Conservation (phyloP, 257 asterid genomes). For the Paulownia fortunei region DNA sequence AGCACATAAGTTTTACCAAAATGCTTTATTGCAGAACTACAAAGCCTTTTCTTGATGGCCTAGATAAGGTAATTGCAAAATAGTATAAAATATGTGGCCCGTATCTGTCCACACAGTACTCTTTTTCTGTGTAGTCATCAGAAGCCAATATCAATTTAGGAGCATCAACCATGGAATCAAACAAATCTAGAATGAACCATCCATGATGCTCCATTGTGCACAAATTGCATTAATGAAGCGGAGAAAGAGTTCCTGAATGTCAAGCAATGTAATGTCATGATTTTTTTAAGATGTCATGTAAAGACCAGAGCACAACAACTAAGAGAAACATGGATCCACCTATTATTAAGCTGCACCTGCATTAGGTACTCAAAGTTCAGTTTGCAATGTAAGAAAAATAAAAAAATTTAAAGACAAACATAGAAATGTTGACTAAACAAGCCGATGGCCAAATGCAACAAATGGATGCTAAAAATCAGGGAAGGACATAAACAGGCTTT, state of each 20-base stretch:
- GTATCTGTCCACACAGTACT: conserved; percentile 97
- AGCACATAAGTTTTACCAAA: background rate
- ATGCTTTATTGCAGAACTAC: conserved; percentile 16
- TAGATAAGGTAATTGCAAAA: conserved; percentile 8
- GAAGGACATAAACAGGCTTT: conserved; percentile 1
- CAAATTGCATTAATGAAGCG: conserved; percentile 23
- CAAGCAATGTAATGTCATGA: conserved; percentile 18
- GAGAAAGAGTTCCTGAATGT: background rate
- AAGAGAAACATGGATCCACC: conserved; percentile 10
- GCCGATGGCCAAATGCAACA: background rate
- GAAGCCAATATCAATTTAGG: conserved; percentile 85
- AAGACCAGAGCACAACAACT: conserved; percentile 16
- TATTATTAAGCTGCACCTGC: conserved; percentile 20
- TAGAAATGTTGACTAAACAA: background rate
- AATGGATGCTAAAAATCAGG: conserved; percentile 9
- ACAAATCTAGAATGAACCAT: conserved; percentile 68
- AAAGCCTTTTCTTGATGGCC: background rate
- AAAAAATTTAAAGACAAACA: background rate
- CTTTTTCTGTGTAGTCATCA: conserved; percentile 93
- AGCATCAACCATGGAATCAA: conserved; percentile 71
- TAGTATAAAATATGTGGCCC: conserved; percentile 63
- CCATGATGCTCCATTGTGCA: conserved; percentile 60
- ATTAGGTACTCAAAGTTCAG: conserved; percentile 14
- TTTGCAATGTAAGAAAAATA: background rate
- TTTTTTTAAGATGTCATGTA: conserved; percentile 12